Evolutionary conservation across 2,329 filamentous ascomycete genomes (phyloP).

Genomic region (Cordyceps fumosorosea): DNA sequence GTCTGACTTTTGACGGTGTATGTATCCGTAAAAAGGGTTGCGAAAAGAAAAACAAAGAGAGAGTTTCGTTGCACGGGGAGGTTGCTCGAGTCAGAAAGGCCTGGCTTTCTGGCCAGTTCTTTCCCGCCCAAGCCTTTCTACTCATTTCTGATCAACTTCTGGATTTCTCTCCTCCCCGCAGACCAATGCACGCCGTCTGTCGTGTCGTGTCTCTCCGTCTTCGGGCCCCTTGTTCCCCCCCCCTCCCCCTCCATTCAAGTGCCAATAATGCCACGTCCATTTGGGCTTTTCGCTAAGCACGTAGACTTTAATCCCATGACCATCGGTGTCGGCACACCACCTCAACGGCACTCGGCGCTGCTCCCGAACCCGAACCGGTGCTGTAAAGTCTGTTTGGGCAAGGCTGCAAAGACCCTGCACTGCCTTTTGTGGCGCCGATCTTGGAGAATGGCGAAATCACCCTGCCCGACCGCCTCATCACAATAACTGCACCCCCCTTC

Average conservation of each 20-base stretch:
- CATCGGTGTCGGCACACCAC: slow-evolving; percentile 6
- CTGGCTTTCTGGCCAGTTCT: not conserved
- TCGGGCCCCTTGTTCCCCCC: not conserved
- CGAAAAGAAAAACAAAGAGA: not conserved
- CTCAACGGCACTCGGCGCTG: slow-evolving; percentile 10
- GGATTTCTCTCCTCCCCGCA: not conserved
- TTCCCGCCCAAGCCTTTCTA: not conserved
- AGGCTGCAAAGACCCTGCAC: not conserved
- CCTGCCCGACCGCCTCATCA: slow-evolving; percentile 11
- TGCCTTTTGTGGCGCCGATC: slow-evolving; percentile 10
- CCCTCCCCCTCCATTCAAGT: not conserved
- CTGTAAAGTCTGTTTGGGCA: not conserved
- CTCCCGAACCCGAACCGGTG: slow-evolving; percentile 8
- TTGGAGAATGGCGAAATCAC: slow-evolving; percentile 13
- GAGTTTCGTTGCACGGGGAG: not conserved
- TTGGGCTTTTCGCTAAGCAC: not conserved
- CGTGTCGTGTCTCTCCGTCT: slow-evolving; percentile 3
- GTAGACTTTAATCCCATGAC: not conserved
- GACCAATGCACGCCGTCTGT: not conserved
- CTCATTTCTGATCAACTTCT: not conserved
- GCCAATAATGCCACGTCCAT: slow-evolving; percentile 1
- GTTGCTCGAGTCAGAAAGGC: not conserved
- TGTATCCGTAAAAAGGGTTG: not conserved
- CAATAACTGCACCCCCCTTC: slow-evolving; percentile 4
- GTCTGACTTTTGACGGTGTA: not conserved